Conservation (phyloP, 1,284 basidiomycete genomes). For the Lentinus polychrous region DNA sequence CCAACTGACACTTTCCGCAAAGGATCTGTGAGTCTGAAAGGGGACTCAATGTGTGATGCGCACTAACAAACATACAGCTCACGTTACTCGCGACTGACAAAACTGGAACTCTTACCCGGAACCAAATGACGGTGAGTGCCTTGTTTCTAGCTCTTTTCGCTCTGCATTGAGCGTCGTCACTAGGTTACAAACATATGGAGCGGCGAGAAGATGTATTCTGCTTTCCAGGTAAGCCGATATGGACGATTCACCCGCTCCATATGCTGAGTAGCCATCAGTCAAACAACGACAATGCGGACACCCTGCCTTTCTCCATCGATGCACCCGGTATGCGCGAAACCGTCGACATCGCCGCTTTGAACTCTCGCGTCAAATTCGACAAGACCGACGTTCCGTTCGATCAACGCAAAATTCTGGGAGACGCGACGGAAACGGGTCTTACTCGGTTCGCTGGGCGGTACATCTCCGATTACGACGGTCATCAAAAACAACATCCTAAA, state of each 20-base stretch:
- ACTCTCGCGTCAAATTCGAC: slow-evolving; percentile 66
- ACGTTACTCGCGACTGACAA: slow-evolving; percentile 70
- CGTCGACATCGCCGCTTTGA: slow-evolving; percentile 55
- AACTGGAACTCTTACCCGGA: slow-evolving; percentile 68
- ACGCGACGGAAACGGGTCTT: slow-evolving; percentile 65
- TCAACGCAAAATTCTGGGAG: slow-evolving; percentile 56
- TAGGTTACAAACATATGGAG: slow-evolving; percentile 61
- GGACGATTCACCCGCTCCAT: slow-evolving; percentile 1
- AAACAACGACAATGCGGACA: slow-evolving; percentile 56
- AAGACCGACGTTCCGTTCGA: slow-evolving; percentile 55
- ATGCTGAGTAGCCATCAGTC: slow-evolving; percentile 29
- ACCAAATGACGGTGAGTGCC: slow-evolving; percentile 58
- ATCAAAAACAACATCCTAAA: slow-evolving; percentile 44
- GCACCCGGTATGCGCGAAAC: slow-evolving; percentile 56
- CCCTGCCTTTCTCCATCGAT: slow-evolving; percentile 40
- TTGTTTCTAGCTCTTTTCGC: background rate
- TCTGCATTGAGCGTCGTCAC: background rate
- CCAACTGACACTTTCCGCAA: slow-evolving; percentile 14
- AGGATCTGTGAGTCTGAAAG: background rate
- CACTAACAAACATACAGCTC: slow-evolving; percentile 28
- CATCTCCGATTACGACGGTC: slow-evolving; percentile 45
- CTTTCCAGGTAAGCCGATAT: slow-evolving; percentile 41
- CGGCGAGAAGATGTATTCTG: slow-evolving; percentile 50
- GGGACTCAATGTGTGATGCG: slow-evolving; percentile 1
- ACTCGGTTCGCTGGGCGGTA: slow-evolving; percentile 57